A percentile compares a stretch with the other conserved stretches of the same genome.
phyloP scores from a whole-genome alignment of 75 land plant genomes.

The Cunninghamia lanceolata region DNA sequence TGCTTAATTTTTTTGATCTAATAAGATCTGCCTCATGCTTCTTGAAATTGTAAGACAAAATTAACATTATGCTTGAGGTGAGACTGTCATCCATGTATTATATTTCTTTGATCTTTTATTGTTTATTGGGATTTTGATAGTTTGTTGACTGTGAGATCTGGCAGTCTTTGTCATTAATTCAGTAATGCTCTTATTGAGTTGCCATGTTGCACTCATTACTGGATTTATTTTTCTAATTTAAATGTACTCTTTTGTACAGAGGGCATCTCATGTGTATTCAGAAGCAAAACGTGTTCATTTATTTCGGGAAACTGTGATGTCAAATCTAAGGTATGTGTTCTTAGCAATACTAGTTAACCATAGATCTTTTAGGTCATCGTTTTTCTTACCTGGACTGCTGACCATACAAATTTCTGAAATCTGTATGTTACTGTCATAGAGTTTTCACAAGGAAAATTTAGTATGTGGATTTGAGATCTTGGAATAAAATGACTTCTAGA shows the following conservation, averaged over 20 bases:
- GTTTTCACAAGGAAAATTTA: neutral
- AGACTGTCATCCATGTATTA: neutral
- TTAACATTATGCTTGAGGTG: neutral
- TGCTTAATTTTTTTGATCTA: neutral
- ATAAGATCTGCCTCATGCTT: neutral
- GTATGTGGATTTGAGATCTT: neutral
- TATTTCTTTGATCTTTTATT: neutral
- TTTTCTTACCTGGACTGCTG: neutral
- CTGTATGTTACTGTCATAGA: neutral
- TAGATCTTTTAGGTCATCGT: neutral
- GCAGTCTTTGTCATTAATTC: neutral
- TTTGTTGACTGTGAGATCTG: neutral
- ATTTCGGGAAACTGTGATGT: constrained; percentile 69
- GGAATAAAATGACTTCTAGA: neutral
- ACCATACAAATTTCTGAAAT: neutral
- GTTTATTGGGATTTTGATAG: neutral
- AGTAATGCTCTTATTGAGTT: neutral
- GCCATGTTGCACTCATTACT: neutral
- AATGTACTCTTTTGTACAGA: constrained; percentile 30
- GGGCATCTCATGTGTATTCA: constrained; percentile 93
- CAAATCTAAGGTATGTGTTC: constrained; percentile 44
- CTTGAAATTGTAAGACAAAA: neutral
- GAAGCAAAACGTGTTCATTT: constrained; percentile 89
- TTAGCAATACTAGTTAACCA: neutral
- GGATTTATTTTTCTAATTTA: neutral